phyloP scores from a whole-genome alignment of 352 stramenopile species.

The Pythium dissotocum region DNA sequence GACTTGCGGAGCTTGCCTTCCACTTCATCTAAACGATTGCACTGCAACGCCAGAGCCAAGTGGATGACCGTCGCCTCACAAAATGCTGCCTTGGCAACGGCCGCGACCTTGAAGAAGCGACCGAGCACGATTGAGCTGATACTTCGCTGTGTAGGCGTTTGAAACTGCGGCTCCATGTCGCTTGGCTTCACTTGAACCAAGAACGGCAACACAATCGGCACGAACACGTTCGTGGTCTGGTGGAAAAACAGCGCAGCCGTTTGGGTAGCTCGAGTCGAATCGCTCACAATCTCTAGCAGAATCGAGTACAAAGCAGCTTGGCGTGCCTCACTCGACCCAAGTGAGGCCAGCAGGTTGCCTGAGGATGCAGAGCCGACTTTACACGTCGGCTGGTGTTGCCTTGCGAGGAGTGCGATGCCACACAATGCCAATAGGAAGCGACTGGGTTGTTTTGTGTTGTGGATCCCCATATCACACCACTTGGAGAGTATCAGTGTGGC shows the following conservation, averaged over 20 bases:
- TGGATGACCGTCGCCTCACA: constrained; percentile 63
- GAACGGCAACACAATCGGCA: constrained; percentile 45
- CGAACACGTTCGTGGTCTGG: constrained; percentile 35
- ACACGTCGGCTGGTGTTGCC: constrained; percentile 31
- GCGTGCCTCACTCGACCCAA: constrained; percentile 35
- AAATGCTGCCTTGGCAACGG: constrained; percentile 46
- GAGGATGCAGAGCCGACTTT: not conserved
- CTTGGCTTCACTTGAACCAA: constrained; percentile 54
- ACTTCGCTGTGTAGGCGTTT: constrained; percentile 55
- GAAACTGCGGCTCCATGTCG: constrained; percentile 50
- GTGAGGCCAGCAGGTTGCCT: constrained; percentile 30
- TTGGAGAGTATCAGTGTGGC: constrained; percentile 47
- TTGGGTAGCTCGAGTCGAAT: constrained; percentile 28
- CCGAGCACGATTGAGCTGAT: constrained; percentile 74
- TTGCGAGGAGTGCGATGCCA: constrained; percentile 45
- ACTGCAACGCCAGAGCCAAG: constrained; percentile 71
- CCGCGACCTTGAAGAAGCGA: constrained; percentile 43
- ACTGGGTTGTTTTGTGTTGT: constrained; percentile 27
- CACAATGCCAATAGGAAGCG: constrained; percentile 55
- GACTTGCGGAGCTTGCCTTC: constrained; percentile 37
- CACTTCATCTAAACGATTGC: constrained; percentile 64
- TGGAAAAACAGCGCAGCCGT: constrained; percentile 45
- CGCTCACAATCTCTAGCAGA: constrained; percentile 44
- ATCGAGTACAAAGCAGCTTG: constrained; percentile 50
- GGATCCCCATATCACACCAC: constrained; percentile 39